Evolutionary conservation across 495 filamentous ascomycete genomes (phyloP), one percentile per base, ranked within the genome.

Genomic region (Glarea lozoyensis): DNA sequence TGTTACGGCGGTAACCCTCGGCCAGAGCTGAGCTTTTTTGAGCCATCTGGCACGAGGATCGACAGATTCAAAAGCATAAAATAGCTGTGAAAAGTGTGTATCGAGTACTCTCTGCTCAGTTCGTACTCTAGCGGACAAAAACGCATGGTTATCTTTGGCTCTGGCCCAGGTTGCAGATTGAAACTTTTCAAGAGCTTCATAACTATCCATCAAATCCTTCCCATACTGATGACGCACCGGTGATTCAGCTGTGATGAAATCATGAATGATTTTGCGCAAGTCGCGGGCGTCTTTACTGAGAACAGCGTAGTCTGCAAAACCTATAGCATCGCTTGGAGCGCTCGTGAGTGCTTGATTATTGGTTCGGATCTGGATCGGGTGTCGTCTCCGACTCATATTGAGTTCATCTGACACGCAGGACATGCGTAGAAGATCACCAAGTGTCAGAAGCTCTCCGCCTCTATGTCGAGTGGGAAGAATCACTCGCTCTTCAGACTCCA

Each of bases 1-100:
- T 0, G 66, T 60, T 0, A 69, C 42, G 0, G 69, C 60, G 0
- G 71, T 76, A 3, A 68, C 53, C 15, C 56, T 58, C 12, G 80
- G 79, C 69, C 75, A 77, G 1, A 83, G 48, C 4, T 54, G 54
- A 12, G 67, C 71, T 11, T 52, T 29, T 18, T 59, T 29, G 7
- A 81, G 59, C 78, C 77, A 82, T 12, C 13, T 2, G 15, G 43
- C 46, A 9, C 62, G 57, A n/a, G 24, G 4, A 31, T 71, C 60
- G 4, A 55, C 48, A 2, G n/a, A 2, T 11, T 52, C 49, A 16
- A 70, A 55, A 29, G 54, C 47, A 15, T 37, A 25, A 6, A 31
- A 48, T 15, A 72, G 54, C 19, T 31, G 10, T 0, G 37, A 15
- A 10, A 60, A 45, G 2, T 37, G 25, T 4, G 7, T 7, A 29